Base-by-base conservation (phyloP, 495 filamentous ascomycete species). In the Hyaloscypha hepaticicola region DNA sequence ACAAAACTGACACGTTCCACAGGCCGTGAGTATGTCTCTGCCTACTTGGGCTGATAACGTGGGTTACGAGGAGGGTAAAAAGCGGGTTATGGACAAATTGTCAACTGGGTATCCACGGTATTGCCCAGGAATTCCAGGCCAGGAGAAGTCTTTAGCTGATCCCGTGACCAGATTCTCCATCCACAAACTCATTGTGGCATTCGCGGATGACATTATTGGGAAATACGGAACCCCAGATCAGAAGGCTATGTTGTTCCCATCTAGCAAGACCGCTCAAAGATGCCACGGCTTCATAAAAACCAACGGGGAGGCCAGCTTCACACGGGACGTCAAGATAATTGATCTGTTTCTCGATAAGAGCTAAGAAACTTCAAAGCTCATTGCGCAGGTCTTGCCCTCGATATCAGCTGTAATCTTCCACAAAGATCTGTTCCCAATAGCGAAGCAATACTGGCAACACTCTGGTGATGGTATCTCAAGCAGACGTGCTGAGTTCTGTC, bases 391-490 rank as follows among this genome's bases (percentile, higher is more conserved):
- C 26, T 72, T 55, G 21, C 80, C 82, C 8, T 69, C 77, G 3
- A 75, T 97, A 21, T 92, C 85, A 2, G 87, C 87, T 50, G 85
- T 96, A 8, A 69, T 97, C 49, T 93, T 87, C 70, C 85, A 88
- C 1, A 77, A 83, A 49, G 82, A 87, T 25, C 75, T 83, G 27
- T 89, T 86, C 59, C 73, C 83, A 7, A 76, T 88, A 66, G 90
- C 93, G 6, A 99, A 97, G 72, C 82, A 88, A 66, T 96, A 93
- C 71, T 99, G 95, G 95, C 95, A 97, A 68, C 95, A 99, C 73
- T 87, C 91, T 7, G 95, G 95, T n/a, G 92, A 96, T 67, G 95
- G 95, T 7, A 81, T 98, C 26, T 97, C 93, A 2, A 96, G 92
- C 75, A 89, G 95, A 49, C 85, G 93, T 22, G 93, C 91, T 19